Conservation (phyloP, 192 early-diverging fungal species). For the Diversispora eburnea region DNA sequence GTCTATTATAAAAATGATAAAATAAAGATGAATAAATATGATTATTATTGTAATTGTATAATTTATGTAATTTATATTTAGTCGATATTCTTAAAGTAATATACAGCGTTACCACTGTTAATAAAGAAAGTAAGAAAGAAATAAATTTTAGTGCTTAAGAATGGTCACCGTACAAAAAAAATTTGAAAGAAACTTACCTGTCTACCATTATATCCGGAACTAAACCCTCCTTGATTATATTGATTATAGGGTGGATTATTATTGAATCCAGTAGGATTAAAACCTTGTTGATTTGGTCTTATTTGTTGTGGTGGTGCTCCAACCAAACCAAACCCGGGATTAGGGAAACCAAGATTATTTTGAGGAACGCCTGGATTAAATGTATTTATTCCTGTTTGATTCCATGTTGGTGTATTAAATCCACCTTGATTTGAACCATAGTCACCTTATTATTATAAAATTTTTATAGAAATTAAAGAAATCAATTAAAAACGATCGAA, state of each 20-base stretch:
- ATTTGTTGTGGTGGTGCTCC: neutral
- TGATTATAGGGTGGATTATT: neutral
- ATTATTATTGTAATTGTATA: too few species aligned
- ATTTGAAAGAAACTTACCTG: neutral
- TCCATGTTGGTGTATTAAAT: neutral
- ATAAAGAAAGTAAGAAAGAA: too few species aligned
- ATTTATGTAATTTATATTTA: too few species aligned
- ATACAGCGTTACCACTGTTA: too few species aligned
- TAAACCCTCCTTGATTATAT: conserved; percentile 20
- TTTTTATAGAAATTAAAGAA: too few species aligned
- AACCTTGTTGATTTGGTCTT: neutral
- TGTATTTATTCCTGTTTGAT: neutral
- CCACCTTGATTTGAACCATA: neutral
- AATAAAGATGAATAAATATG: too few species aligned
- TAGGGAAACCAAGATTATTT: neutral
- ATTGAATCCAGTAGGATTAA: neutral
- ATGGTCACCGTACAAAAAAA: too few species aligned
- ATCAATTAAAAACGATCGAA: neutral
- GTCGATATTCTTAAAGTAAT: too few species aligned
- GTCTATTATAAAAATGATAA: too few species aligned
- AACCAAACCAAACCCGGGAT: conserved; percentile 3
- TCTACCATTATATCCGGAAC: neutral
- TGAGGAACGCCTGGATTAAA: neutral
- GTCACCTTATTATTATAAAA: neutral
- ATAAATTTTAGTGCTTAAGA: too few species aligned